phyloP scores from a whole-genome alignment of 2,329 filamentous ascomycete genomes.

The Phialophora verrucosa region DNA sequence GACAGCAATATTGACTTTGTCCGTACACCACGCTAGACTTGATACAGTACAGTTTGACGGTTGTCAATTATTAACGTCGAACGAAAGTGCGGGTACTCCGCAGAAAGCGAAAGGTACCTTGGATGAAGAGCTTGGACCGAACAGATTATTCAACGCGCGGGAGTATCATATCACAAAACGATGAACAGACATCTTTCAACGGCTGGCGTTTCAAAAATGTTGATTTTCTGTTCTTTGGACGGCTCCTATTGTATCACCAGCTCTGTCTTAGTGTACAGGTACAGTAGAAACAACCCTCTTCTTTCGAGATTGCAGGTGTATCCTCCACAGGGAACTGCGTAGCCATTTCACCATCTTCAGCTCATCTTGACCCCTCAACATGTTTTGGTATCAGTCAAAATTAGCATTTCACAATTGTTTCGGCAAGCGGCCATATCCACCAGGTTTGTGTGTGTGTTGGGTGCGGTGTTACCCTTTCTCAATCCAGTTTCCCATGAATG shows the following conservation, averaged over 20 bases:
- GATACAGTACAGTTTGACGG: not conserved
- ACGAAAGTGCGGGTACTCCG: not conserved
- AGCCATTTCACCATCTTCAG: not conserved
- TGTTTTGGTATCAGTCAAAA: conserved; percentile 19
- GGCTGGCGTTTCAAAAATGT: not conserved
- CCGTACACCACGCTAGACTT: not conserved
- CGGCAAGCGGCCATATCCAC: conserved; percentile 7
- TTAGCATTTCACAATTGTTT: conserved; percentile 22
- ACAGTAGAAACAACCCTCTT: not conserved
- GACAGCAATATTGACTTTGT: no score
- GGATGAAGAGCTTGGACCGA: not conserved
- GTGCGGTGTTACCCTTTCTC: not conserved
- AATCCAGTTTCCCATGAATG: not conserved
- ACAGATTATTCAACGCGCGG: not conserved
- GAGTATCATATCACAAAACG: not conserved
- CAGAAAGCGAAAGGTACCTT: not conserved
- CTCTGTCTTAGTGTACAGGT: conserved; percentile 13
- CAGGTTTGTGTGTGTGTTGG: conserved; percentile 6
- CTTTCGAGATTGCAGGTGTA: not conserved
- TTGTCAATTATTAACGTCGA: not conserved
- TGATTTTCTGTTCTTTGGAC: conserved; percentile 13
- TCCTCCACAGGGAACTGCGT: not conserved
- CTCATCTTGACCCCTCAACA: not conserved
- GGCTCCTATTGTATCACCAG: conserved; percentile 8
- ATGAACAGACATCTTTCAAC: not conserved